Percentiles rank a stretch among this genome's conserved stretches.
Conservation (phyloP, 2,329 filamentous ascomycete species). For the Pestalotiopsis sp. region DNA sequence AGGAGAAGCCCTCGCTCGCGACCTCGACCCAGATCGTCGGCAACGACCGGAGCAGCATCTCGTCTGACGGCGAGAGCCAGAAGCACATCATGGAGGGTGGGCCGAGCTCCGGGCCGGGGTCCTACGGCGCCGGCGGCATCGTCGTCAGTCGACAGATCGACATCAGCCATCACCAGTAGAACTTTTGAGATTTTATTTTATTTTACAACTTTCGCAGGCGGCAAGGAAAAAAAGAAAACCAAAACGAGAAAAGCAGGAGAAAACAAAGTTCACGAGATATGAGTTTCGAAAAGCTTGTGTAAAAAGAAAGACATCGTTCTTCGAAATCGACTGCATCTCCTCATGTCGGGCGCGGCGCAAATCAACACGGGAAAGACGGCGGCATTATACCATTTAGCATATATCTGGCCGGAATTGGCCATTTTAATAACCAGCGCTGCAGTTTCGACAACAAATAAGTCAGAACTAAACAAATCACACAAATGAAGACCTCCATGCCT, state of each 20-base stretch:
- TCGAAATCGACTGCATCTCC: background rate
- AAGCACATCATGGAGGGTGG: slow-evolving; percentile 12
- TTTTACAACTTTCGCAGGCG: too few species aligned
- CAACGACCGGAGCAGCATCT: slow-evolving; percentile 7
- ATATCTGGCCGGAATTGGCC: background rate
- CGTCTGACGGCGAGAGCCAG: slow-evolving; percentile 19
- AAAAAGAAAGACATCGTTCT: background rate
- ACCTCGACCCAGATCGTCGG: slow-evolving; percentile 11
- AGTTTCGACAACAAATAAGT: background rate
- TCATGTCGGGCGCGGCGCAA: background rate
- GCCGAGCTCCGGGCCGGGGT: background rate
- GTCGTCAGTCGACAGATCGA: slow-evolving; percentile 17
- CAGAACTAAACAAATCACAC: background rate
- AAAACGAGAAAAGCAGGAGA: background rate
- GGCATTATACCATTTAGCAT: background rate
- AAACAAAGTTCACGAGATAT: background rate
- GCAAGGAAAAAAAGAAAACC: too few species aligned
- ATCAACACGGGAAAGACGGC: background rate
- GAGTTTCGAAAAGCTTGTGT: background rate
- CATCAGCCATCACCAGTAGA: slow-evolving; percentile 1
- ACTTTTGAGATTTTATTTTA: background rate
- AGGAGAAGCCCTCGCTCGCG: background rate
- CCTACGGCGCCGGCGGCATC: slow-evolving; percentile 6
- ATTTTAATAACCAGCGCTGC: background rate
- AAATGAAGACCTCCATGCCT: background rate